Conservation (phyloP, 192 early-diverging fungal species). For the Backusella liffmaniae region DNA sequence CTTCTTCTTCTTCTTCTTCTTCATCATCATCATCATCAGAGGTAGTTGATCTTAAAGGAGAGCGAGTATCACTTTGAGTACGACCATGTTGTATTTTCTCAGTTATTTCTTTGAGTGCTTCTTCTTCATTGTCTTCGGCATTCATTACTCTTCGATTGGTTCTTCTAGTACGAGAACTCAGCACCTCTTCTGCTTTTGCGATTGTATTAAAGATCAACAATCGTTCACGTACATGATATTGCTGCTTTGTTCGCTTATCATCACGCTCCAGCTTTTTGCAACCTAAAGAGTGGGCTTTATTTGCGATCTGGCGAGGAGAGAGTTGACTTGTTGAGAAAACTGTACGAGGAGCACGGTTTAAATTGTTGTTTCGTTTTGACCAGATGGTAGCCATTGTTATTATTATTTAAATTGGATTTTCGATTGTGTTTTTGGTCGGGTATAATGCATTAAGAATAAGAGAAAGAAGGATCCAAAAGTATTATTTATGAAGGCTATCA, state of each 20-base stretch:
- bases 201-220: constrained; percentile 23
- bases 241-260: constrained; percentile 18
- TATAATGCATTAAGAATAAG: neutral
- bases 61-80: neutral
- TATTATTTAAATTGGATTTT: neutral
- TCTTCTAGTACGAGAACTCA: constrained; percentile 22
- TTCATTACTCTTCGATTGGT: constrained; percentile 30
- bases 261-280: constrained; percentile 32
- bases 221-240: constrained; percentile 21
- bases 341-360: constrained; percentile 13
- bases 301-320: constrained; percentile 30
- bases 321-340: constrained; percentile 1
- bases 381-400: constrained; percentile 11
- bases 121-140: constrained; percentile 27
- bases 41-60: constrained; percentile 10
- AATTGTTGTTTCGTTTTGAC: constrained; percentile 13
- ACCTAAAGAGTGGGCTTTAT: constrained; percentile 18
- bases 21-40: neutral
- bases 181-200: constrained; percentile 22
- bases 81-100: neutral
- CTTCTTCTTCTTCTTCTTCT: neutral
- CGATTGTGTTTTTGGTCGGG: constrained; percentile 2
- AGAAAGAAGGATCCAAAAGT: constrained; percentile 1
- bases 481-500: constrained; percentile 1
- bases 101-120: neutral